phyloP scores from a whole-genome alignment of 768 basidiomycete genomes.

The Dacryopinax primogenitus region DNA sequence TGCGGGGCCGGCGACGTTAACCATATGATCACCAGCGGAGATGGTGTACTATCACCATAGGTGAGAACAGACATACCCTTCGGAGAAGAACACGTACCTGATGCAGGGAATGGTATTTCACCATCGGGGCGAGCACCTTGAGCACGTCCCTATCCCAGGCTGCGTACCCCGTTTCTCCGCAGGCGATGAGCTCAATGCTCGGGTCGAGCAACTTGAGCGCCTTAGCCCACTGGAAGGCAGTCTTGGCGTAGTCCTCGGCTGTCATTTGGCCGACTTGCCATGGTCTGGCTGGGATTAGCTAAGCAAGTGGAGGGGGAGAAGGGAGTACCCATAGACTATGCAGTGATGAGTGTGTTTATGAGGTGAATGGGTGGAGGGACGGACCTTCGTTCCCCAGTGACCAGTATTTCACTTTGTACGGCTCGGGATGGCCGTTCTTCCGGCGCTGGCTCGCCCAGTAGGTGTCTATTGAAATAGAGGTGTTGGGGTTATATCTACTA shows the following conservation, averaged over 20 bases:
- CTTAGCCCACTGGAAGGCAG: constrained; percentile 50
- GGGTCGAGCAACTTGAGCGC: constrained; percentile 47
- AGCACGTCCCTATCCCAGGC: constrained; percentile 32
- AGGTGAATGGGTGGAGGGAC: neutral
- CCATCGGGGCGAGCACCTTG: constrained; percentile 30
- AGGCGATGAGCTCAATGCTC: constrained; percentile 41
- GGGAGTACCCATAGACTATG: constrained; percentile 2
- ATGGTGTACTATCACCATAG: constrained; percentile 35
- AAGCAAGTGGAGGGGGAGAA: neutral
- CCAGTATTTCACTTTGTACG: constrained; percentile 35
- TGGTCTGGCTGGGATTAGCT: constrained; percentile 22
- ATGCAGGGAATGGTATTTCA: constrained; percentile 38
- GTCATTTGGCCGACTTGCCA: constrained; percentile 45
- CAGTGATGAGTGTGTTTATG: neutral
- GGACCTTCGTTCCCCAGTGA: constrained; percentile 12
- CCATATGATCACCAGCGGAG: constrained; percentile 35
- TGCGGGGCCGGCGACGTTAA: constrained; percentile 43
- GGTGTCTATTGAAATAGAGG: constrained; percentile 24
- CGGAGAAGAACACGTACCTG: constrained; percentile 21
- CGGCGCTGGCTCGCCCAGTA: constrained; percentile 46
- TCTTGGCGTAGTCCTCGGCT: constrained; percentile 42
- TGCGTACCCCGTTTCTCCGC: constrained; percentile 32
- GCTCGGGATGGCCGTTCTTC: constrained; percentile 44
- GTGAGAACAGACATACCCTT: no score
- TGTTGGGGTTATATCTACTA: no score